A percentile compares a stretch with the other conserved stretches of the same genome.
Conservation (phyloP, 208 protist species). For the Leishmania braziliensis region DNA sequence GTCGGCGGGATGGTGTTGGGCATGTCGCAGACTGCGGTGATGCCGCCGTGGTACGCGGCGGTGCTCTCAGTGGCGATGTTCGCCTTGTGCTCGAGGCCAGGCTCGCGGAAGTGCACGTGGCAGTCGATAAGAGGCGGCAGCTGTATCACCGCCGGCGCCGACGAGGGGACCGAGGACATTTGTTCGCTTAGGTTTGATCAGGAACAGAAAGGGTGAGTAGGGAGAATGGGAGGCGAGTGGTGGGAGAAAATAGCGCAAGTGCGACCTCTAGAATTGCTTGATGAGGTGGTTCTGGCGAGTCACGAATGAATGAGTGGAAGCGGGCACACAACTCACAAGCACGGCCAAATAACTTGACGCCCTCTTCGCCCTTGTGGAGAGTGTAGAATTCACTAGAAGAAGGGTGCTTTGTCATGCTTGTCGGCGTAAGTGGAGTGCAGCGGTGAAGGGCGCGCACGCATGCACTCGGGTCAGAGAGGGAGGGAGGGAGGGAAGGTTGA, state of each 20-base stretch:
- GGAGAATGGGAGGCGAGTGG: not conserved
- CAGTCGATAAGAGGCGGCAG: slow-evolving; percentile 92
- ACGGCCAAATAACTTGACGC: too few species aligned
- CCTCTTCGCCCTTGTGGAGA: too few species aligned
- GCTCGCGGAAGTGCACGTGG: slow-evolving; percentile 94
- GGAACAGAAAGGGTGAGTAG: not conserved
- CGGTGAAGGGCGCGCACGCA: not conserved
- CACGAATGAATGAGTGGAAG: too few species aligned
- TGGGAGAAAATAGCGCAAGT: not conserved
- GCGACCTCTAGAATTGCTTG: too few species aligned
- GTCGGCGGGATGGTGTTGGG: slow-evolving; percentile 89
- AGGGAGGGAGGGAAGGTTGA: not conserved
- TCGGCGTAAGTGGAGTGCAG: not conserved
- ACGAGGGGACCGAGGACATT: slow-evolving; percentile 12
- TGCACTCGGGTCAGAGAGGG: not conserved
- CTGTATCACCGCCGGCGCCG: slow-evolving; percentile 29
- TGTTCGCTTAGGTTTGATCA: not conserved
- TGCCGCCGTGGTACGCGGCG: slow-evolving; percentile 91
- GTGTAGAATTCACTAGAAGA: too few species aligned
- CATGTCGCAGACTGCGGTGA: slow-evolving; percentile 86
- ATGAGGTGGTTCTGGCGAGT: too few species aligned
- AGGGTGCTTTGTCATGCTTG: too few species aligned
- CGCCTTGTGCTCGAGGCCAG: slow-evolving; percentile 93
- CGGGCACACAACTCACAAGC: too few species aligned
- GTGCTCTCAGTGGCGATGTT: slow-evolving; percentile 90